Conservation (phyloP, 2,329 filamentous ascomycete species). For the Epichloe baconii region DNA sequence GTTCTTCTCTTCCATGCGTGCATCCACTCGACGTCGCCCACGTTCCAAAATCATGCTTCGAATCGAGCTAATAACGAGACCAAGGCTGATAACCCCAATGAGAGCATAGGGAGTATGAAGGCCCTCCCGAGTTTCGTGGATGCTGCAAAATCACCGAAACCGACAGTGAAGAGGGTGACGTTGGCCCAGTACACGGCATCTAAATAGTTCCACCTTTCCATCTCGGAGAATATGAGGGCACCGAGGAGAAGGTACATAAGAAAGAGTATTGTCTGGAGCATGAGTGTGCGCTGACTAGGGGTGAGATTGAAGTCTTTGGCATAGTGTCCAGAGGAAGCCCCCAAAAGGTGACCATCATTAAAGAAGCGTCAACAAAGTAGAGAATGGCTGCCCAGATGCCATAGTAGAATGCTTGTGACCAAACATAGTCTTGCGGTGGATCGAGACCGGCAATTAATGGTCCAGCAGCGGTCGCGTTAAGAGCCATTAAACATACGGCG, state of each 20-base stretch:
- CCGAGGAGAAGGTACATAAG: slow-evolving; percentile 71
- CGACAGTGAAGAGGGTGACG: slow-evolving; percentile 53
- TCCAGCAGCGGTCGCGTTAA: slow-evolving; percentile 52
- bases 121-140: slow-evolving; percentile 45
- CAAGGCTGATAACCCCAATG: slow-evolving; percentile 70
- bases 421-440: slow-evolving; percentile 39
- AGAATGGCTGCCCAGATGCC: slow-evolving; percentile 66
- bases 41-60: slow-evolving; percentile 50
- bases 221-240: slow-evolving; percentile 56
- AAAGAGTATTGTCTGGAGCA: slow-evolving; percentile 80
- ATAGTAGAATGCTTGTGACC: slow-evolving; percentile 79
- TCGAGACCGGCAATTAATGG: slow-evolving; percentile 27
- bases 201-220: slow-evolving; percentile 64
- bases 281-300: slow-evolving; percentile 71
- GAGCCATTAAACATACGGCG: slow-evolving; percentile 51
- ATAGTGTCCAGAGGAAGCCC: slow-evolving; percentile 62
- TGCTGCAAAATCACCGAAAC: slow-evolving; percentile 43
- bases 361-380: slow-evolving; percentile 65
- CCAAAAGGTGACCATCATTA: slow-evolving; percentile 68
- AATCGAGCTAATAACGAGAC: slow-evolving; percentile 71
- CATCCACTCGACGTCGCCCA: slow-evolving; percentile 38
- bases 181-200: slow-evolving; percentile 73
- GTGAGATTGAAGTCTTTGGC: slow-evolving; percentile 67
- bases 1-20: slow-evolving; percentile 47
- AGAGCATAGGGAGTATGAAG: slow-evolving; percentile 76